Base-by-base conservation (phyloP, 139 green algal species). In the Haematococcus sp. region DNA sequence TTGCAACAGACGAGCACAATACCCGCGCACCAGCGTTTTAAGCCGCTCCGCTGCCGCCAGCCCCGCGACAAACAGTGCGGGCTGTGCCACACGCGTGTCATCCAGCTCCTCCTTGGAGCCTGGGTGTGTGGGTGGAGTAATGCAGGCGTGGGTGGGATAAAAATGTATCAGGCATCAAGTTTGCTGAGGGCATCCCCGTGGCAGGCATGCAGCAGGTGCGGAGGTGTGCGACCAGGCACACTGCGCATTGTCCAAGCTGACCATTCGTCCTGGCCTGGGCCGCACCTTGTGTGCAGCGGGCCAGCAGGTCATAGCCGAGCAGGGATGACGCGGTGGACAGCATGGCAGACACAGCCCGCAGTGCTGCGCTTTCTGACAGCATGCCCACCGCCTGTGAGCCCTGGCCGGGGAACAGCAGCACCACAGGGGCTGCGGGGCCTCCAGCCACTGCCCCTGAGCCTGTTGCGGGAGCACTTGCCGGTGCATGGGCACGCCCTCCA, bases 401-500 rank as follows among this genome's bases (percentile, higher is more conserved):
- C 66, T 98, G 94, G 1, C 94, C 94, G 1, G 94, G 94, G 69
- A 98, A 98, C 25, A 98, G 73, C 68, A 97, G 94, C 13, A 79
- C 90, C 3, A 72, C 9, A n/a, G 61, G 61, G 4, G 61, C 63
- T 76, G 31, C 76, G 2, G 74, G 40, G 40, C 40, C 40, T 49
- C 40, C 40, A 49, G 7, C 7, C 11, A 11, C 7, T 49, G 40
- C 40, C 7, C 40, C 40, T 19, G 40, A 11, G 40, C 40, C 40
- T 49, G 40, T 19, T 49, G 40, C 40, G 40, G 40, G 40, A 19
- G 40, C n/a, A n/a, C n/a, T n/a, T n/a, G n/a, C n/a, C n/a, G n/a
- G n/a, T n/a, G n/a, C n/a, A n/a, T n/a, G n/a, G n/a, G n/a, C n/a
- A n/a, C n/a, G n/a, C n/a, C n/a, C n/a, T n/a, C n/a, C n/a, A n/a